These are phyloP conservation scores for Microsporum audouinii DNA, from an alignment of 2,329 filamentous ascomycete genomes.

Conservation along the genomic window DNA sequence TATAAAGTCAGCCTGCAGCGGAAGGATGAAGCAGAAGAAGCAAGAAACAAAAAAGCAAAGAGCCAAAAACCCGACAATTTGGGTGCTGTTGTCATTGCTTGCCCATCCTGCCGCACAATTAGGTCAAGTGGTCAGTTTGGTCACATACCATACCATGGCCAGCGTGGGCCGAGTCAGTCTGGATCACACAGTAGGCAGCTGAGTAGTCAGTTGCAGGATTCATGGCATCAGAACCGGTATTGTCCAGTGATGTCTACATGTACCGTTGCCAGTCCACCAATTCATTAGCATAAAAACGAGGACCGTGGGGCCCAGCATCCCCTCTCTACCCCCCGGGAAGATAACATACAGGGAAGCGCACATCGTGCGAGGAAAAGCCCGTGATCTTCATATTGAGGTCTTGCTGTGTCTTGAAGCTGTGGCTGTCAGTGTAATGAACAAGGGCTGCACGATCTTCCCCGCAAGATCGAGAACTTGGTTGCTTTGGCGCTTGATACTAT, in stretches of 20 bases:
- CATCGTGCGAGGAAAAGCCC: slow-evolving; percentile 59
- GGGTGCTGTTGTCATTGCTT: background rate
- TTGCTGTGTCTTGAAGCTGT: background rate
- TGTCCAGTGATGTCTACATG: slow-evolving; percentile 72
- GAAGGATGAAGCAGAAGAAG: background rate
- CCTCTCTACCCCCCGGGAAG: slow-evolving; percentile 4
- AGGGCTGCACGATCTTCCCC: background rate
- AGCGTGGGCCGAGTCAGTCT: slow-evolving; percentile 54
- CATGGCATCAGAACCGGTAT: slow-evolving; percentile 96
- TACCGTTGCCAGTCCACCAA: background rate
- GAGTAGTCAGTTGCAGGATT: slow-evolving; percentile 90
- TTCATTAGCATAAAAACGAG: background rate
- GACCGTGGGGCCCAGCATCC: background rate
- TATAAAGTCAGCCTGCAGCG: background rate
- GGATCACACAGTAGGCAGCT: slow-evolving; percentile 81
- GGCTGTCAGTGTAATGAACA: background rate
- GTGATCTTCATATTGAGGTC: slow-evolving; percentile 51
- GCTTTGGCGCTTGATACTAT: background rate
- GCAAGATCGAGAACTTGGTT: background rate
- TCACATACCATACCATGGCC: slow-evolving; percentile 34
- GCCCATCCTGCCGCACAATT: background rate
- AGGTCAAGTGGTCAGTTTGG: too few species aligned
- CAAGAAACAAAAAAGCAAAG: background rate
- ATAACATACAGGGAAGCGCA: slow-evolving; percentile 53
- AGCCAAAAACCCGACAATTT: background rate